These are phyloP conservation scores for Penicillium herquei DNA, from an alignment of 495 filamentous ascomycete species.

Conservation along the genomic window DNA sequence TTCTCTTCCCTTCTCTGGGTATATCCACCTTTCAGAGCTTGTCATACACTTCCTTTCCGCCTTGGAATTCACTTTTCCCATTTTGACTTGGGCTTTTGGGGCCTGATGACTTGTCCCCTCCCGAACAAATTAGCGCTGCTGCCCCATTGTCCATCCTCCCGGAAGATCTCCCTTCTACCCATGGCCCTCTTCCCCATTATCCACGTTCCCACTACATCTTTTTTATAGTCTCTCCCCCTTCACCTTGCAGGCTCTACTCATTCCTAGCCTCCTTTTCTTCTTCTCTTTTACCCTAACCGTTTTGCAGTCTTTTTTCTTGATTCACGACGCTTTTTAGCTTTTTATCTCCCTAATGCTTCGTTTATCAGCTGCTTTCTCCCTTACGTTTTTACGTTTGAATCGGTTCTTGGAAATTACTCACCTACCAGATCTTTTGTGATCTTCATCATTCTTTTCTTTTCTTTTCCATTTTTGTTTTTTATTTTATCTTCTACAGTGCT, in stretches of 20 bases:
- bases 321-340: not conserved
- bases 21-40: not conserved
- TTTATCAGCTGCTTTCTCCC: too few species aligned
- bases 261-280: not conserved
- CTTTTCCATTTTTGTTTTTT: not conserved
- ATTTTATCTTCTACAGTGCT: not conserved
- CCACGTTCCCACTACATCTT: constrained; percentile 10
- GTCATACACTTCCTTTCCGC: constrained; percentile 1
- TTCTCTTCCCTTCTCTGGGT: not conserved
- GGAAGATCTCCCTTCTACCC: constrained; percentile 19
- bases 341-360: not conserved
- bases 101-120: constrained; percentile 4
- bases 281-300: not conserved
- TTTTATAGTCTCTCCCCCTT: not conserved
- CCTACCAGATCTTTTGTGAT: too few species aligned
- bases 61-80: not conserved
- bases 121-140: constrained; percentile 12
- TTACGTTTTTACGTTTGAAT: too few species aligned
- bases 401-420: too few species aligned
- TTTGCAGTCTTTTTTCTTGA: not conserved
- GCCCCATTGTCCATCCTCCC: constrained; percentile 10
- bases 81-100: not conserved
- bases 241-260: constrained; percentile 1
- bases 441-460: too few species aligned
- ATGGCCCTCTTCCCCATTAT: constrained; percentile 12